These are phyloP conservation scores for Neurospora tetraspora DNA, from an alignment of 495 filamentous ascomycete genomes.

Conservation along the genomic window DNA sequence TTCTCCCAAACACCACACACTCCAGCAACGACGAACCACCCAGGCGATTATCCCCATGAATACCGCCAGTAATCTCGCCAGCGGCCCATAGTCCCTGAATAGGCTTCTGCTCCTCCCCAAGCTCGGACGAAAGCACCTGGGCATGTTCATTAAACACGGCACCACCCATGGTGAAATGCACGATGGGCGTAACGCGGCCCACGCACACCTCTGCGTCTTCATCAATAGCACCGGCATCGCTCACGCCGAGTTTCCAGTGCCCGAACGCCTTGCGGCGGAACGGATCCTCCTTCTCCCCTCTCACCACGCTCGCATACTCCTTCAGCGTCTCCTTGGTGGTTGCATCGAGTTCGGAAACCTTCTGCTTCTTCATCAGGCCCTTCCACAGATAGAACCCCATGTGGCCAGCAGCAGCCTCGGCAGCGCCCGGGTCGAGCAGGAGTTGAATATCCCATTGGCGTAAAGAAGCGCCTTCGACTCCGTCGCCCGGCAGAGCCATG, in stretches of 20 bases:
- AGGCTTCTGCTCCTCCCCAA: conserved; percentile 16
- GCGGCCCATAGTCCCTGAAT: conserved; percentile 43
- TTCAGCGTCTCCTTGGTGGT: conserved; percentile 30
- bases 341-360: conserved; percentile 36
- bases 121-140: conserved; percentile 27
- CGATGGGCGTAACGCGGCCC: conserved; percentile 47
- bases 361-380: conserved; percentile 42
- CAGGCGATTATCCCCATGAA: conserved; percentile 45
- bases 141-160: conserved; percentile 35
- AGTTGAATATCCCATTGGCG: conserved; percentile 46
- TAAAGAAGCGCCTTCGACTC: conserved; percentile 3
- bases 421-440: conserved; percentile 47
- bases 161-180: conserved; percentile 53
- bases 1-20: conserved; percentile 51
- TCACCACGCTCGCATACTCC: conserved; percentile 34
- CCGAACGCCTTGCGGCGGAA: conserved; percentile 41
- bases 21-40: conserved; percentile 44
- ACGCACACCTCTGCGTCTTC: conserved; percentile 42
- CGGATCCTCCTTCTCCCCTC: conserved; percentile 24
- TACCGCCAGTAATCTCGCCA: conserved; percentile 46
- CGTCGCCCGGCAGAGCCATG: conserved; percentile 23
- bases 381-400: conserved; percentile 51
- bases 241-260: conserved; percentile 37
- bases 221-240: conserved; percentile 14
- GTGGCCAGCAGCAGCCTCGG: conserved; percentile 38